A percentile compares a stretch with the other conserved stretches of the same genome.
phyloP scores from a whole-genome alignment of 495 filamentous ascomycete species.

The Penicillium nucicola region DNA sequence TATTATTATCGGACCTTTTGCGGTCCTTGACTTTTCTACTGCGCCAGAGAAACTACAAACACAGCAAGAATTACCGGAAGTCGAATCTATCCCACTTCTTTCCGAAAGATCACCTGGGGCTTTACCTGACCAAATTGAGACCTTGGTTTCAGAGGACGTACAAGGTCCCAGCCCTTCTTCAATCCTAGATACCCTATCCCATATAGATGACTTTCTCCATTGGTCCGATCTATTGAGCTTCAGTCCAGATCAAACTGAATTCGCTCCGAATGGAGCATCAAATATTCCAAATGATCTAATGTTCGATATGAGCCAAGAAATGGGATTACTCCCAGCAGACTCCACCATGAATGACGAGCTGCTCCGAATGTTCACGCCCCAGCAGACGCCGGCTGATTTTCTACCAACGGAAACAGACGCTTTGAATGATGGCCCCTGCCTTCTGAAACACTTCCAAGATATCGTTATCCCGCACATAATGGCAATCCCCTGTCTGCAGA shows the following conservation, averaged over 20 bases:
- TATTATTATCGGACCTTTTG: conserved; percentile 33
- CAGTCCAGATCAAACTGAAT: conserved; percentile 20
- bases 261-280: conserved; percentile 11
- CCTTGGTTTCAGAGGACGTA: conserved; percentile 5
- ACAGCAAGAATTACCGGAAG: not conserved
- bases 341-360: conserved; percentile 1
- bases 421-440: conserved; percentile 21
- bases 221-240: conserved; percentile 34
- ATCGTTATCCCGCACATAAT: conserved; percentile 30
- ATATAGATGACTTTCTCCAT: conserved; percentile 33
- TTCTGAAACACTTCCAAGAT: conserved; percentile 33
- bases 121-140: not conserved
- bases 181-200: conserved; percentile 24
- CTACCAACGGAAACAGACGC: conserved; percentile 9
- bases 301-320: conserved; percentile 11
- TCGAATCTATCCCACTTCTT: not conserved
- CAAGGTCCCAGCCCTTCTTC: conserved; percentile 12
- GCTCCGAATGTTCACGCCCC: conserved; percentile 2
- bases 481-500: conserved; percentile 29
- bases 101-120: not conserved
- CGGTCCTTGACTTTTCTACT: conserved; percentile 24
- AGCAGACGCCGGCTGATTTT: conserved; percentile 10
- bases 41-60: not conserved
- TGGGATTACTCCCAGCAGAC: not conserved
- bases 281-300: conserved; percentile 18